Conservation (phyloP, 306 rosid genomes). For the Vicia villosa region DNA sequence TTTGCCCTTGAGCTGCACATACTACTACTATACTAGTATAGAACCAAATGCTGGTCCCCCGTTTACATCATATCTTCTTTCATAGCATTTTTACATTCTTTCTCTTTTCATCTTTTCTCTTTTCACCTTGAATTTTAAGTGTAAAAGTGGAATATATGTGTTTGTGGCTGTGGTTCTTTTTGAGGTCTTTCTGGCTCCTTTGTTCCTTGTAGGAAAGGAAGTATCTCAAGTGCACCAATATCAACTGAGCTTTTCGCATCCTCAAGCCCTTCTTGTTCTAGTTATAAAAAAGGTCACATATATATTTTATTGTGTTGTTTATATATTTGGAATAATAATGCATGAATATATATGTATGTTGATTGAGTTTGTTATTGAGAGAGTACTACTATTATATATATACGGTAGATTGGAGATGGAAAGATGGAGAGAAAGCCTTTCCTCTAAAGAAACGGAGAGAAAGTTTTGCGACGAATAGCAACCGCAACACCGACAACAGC, state of each 20-base stretch:
- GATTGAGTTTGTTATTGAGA: neutral
- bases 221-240: slow-evolving; percentile 44
- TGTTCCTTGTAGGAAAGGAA: slow-evolving; percentile 46
- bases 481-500: slow-evolving; percentile 12
- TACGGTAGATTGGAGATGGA: slow-evolving; percentile 47
- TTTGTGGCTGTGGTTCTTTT: slow-evolving; percentile 33
- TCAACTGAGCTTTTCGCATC: slow-evolving; percentile 38
- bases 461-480: slow-evolving; percentile 28
- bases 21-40: slow-evolving; percentile 16
- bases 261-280: slow-evolving; percentile 46
- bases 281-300: slow-evolving; percentile 53
- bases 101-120: neutral
- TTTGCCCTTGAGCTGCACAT: slow-evolving; percentile 56
- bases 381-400: neutral
- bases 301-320: neutral
- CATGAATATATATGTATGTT: neutral
- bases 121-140: slow-evolving; percentile 36
- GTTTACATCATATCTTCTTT: slow-evolving; percentile 36
- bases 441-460: slow-evolving; percentile 72
- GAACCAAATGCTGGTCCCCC: slow-evolving; percentile 65
- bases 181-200: slow-evolving; percentile 24
- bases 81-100: neutral
- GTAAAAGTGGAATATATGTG: slow-evolving; percentile 4
- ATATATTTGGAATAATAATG: neutral
- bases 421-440: slow-evolving; percentile 62